Percentiles rank a stretch among this genome's conserved stretches.
Evolutionary conservation across 192 early-diverging fungal genomes (phyloP).

Genomic region (Dissophora globulifera): DNA sequence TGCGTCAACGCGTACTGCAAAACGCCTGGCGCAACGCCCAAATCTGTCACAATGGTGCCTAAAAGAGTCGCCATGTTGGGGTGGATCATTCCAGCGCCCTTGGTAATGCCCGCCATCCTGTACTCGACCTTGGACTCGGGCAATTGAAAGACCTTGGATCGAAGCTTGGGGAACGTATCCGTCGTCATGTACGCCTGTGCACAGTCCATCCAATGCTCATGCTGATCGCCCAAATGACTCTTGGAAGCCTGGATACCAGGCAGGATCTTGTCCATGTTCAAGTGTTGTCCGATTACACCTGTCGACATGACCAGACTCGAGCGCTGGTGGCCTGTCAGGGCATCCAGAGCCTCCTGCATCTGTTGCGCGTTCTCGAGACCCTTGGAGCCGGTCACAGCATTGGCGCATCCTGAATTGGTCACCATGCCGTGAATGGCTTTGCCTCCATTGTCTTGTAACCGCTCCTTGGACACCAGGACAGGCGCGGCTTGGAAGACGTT

Average conservation of each 20-base stretch:
- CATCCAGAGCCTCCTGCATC: slow-evolving; percentile 71
- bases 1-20: slow-evolving; percentile 78
- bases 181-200: slow-evolving; percentile 97
- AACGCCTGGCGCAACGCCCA: slow-evolving; percentile 66
- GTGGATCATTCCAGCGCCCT: slow-evolving; percentile 99
- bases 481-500: slow-evolving; percentile 95
- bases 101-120: slow-evolving; percentile 93
- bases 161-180: slow-evolving; percentile 95
- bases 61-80: slow-evolving; percentile 98
- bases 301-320: slow-evolving; percentile 91
- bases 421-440: slow-evolving; percentile 65
- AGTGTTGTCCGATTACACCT: slow-evolving; percentile 93
- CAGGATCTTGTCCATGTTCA: slow-evolving; percentile 86
- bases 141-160: slow-evolving; percentile 65
- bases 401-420: slow-evolving; percentile 94
- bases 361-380: slow-evolving; percentile 82
- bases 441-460: slow-evolving; percentile 64
- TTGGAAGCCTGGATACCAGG: slow-evolving; percentile 68
- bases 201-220: slow-evolving; percentile 82
- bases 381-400: slow-evolving; percentile 91
- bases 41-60: slow-evolving; percentile 89
- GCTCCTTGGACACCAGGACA: slow-evolving; percentile 75
- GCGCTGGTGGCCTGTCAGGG: slow-evolving; percentile 54
- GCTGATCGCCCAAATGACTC: slow-evolving; percentile 55
- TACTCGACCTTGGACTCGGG: slow-evolving; percentile 62